Evolutionary conservation across 768 basidiomycete species (phyloP), one percentile per base, ranked within the genome.

Genomic region (Postia placenta): DNA sequence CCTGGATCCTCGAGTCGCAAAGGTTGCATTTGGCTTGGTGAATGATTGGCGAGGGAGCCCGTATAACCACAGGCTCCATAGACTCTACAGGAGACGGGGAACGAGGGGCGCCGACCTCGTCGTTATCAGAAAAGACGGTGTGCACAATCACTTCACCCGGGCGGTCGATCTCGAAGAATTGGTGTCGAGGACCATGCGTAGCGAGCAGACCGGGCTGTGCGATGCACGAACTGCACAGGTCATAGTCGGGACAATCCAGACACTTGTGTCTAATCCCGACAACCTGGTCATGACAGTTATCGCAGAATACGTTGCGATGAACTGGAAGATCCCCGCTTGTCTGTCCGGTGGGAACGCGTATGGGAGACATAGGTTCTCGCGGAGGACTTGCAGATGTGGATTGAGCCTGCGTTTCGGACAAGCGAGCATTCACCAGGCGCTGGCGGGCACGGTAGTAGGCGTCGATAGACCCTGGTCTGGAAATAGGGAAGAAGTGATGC

Each of bases 211-310:
- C 37, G 11, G 56, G 49, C 4, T 45, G 50, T 20, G 43, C 30
- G 2, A 56, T 25, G 44, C 61, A 63, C 4, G 40, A 14, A n/a
- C 38, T 51, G 46, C 61, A 63, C 24, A 63, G 36, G 39, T 60
- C 59, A 47, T 56, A 63, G 45, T 63, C 74, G 42, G 74, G 70
- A 62, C 89, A 92, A 55, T 88, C 84, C 19, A 88, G 65, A 58
- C 90, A 92, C 64, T 92, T 92, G 64, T 88, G 82, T 38, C 91
- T 74, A 47, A 80, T 61, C 11, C 89, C 90, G 48, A 75, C 67
- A 33, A 92, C 72, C 3, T 65, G 74, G 19, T 65, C 55, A 4
- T 73, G 55, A 64, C 90, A 93, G 14, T 56, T 57, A 62, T 92
- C 85, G 62, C 90, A 93, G 7, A 72, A 40, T n/a, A 88, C 67